These are phyloP conservation scores for Tremellales sp. DNA, from an alignment of 1,284 basidiomycete genomes.

Conservation along the genomic window DNA sequence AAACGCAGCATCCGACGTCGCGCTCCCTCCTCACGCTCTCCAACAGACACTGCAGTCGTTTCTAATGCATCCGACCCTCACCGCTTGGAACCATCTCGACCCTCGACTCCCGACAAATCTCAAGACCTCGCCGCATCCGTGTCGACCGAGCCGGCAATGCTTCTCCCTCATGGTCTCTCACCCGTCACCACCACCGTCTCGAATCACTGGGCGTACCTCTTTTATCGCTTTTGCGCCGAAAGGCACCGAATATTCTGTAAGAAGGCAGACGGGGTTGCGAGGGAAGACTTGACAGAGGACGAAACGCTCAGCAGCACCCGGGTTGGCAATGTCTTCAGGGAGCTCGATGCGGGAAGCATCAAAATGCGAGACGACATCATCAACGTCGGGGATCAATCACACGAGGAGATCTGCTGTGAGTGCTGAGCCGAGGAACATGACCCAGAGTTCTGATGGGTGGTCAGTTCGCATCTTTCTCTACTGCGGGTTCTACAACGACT, in stretches of 20 bases:
- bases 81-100: too few species aligned
- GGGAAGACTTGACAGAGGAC: conserved; percentile 21
- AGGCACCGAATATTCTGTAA: conserved; percentile 26
- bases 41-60: too few species aligned
- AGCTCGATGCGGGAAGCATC: conserved; percentile 21
- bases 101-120: too few species aligned
- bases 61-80: too few species aligned
- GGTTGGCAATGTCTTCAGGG: conserved; percentile 30
- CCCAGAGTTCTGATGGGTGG: background rate
- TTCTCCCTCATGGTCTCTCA: conserved; percentile 15
- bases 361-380: conserved; percentile 18
- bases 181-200: conserved; percentile 14
- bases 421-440: background rate
- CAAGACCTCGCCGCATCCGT: too few species aligned
- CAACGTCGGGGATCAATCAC: conserved; percentile 21
- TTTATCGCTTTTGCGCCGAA: conserved; percentile 36
- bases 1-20: too few species aligned
- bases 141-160: conserved; percentile 1
- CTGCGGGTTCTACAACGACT: conserved; percentile 25
- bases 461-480: conserved; percentile 34
- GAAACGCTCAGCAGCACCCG: conserved; percentile 21
- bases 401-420: conserved; percentile 33
- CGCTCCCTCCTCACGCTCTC: too few species aligned
- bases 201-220: conserved; percentile 28
- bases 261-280: conserved; percentile 14